Conservation (phyloP, 1,284 basidiomycete genomes). For the Papiliotrema flavescens region DNA sequence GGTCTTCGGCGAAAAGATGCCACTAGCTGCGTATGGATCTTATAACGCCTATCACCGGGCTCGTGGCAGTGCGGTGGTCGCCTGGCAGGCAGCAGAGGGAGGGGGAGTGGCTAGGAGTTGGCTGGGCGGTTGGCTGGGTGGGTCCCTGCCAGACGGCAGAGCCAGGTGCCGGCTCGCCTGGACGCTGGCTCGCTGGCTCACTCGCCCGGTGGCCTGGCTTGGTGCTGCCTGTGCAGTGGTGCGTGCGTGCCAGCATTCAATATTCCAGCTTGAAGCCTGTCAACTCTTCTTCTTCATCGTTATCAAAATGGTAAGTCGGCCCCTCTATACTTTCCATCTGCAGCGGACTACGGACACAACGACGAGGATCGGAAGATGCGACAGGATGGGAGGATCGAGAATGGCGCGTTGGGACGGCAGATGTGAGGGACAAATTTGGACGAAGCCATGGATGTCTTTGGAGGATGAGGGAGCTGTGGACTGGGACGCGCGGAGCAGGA, state of each 20-base stretch:
- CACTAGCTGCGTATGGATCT: not conserved
- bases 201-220: not conserved
- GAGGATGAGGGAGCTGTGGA: not conserved
- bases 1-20: not conserved
- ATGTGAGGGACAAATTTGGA: not conserved
- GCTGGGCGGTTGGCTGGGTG: too few relatives aligned
- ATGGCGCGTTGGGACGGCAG: not conserved
- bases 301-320: conserved; percentile 1
- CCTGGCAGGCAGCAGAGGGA: too few relatives aligned
- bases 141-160: too few relatives aligned
- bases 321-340: too few relatives aligned
- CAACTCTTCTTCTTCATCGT: too few relatives aligned
- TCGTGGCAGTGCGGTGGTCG: too few relatives aligned
- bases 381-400: not conserved
- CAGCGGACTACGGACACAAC: too few relatives aligned
- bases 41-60: too few relatives aligned
- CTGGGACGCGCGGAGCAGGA: not conserved
- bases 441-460: not conserved
- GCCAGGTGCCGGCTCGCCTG: too few relatives aligned
- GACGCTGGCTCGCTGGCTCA: too few relatives aligned
- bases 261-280: too few relatives aligned
- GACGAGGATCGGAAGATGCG: not conserved
- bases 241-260: not conserved
- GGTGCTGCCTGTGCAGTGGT: not conserved
- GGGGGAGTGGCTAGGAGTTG: too few relatives aligned